These are phyloP conservation scores for Candida suzukii DNA, from an alignment of 805 yeast species.

Conservation along the genomic window DNA sequence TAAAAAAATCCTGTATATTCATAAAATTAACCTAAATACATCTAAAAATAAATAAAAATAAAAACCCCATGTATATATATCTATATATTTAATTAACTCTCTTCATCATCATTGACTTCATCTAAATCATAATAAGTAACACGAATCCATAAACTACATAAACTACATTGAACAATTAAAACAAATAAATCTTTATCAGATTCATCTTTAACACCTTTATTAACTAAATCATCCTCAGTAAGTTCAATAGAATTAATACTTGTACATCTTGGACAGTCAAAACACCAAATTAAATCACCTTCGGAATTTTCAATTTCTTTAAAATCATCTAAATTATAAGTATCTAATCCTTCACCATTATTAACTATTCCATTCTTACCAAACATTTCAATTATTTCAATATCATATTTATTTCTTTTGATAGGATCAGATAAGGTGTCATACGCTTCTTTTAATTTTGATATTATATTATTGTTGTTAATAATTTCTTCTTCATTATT, in stretches of 20 bases:
- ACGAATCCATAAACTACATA: constrained; percentile 83
- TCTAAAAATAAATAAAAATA: too few relatives aligned
- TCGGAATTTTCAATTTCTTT: constrained; percentile 24
- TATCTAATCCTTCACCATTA: constrained; percentile 67
- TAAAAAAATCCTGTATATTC: too few relatives aligned
- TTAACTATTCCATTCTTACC: constrained; percentile 31
- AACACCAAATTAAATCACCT: constrained; percentile 26
- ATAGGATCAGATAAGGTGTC: constrained; percentile 36
- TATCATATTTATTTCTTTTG: constrained; percentile 46
- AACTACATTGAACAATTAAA: constrained; percentile 69
- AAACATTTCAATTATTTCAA: constrained; percentile 25
- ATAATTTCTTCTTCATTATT: too few relatives aligned
- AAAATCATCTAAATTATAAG: constrained; percentile 59
- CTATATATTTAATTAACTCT: not conserved
- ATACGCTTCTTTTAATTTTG: constrained; percentile 60
- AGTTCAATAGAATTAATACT: constrained; percentile 46
- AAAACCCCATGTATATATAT: too few relatives aligned
- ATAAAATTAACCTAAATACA: too few relatives aligned
- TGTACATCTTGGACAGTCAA: constrained; percentile 65
- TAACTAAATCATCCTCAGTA: constrained; percentile 52
- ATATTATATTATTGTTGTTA: constrained; percentile 29
- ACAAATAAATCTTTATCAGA: constrained; percentile 50
- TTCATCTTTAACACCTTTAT: constrained; percentile 23
- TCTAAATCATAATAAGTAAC: constrained; percentile 56
- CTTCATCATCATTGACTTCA: constrained; percentile 3